A percentile compares a stretch with the other conserved stretches of the same genome.
Conservation (phyloP, 2,329 filamentous ascomycete species). For the Ophiostoma ulmi region DNA sequence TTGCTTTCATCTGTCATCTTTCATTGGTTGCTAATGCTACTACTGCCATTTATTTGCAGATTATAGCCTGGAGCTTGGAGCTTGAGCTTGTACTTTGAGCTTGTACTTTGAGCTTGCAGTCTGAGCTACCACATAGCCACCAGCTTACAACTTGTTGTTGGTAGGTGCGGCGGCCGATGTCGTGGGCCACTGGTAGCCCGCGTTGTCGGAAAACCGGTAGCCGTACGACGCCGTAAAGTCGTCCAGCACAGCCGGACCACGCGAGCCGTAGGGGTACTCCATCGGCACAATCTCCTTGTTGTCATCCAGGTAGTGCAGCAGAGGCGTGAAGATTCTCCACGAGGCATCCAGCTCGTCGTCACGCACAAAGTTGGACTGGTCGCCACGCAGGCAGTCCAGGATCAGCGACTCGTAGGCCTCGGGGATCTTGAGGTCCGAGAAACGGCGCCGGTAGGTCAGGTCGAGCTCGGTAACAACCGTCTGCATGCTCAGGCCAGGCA, state of each 20-base stretch:
- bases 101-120: background rate
- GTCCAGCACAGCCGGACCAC: constrained; percentile 90
- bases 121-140: no score
- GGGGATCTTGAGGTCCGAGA: constrained; percentile 98
- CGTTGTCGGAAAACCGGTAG: constrained; percentile 97
- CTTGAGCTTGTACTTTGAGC: background rate
- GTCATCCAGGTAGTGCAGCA: constrained; percentile 96
- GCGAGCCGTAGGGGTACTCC: constrained; percentile 98
- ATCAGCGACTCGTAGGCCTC: constrained; percentile 98
- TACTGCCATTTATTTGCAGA: no score
- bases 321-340: constrained; percentile 97
- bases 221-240: constrained; percentile 98
- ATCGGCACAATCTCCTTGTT: constrained; percentile 99
- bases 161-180: constrained; percentile 54
- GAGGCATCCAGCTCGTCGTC: constrained; percentile 95
- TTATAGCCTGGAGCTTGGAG: no score
- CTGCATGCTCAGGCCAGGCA: constrained; percentile 98
- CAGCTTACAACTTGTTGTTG: constrained; percentile 73
- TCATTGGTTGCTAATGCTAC: no score
- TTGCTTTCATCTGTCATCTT: background rate
- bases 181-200: constrained; percentile 91
- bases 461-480: constrained; percentile 98
- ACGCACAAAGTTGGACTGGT: constrained; percentile 98
- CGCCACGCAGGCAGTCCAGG: constrained; percentile 93
- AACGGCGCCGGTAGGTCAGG: constrained; percentile 93